These are phyloP conservation scores for Suillus hirtellus DNA, from an alignment of 768 basidiomycete genomes.

Conservation along the genomic window DNA sequence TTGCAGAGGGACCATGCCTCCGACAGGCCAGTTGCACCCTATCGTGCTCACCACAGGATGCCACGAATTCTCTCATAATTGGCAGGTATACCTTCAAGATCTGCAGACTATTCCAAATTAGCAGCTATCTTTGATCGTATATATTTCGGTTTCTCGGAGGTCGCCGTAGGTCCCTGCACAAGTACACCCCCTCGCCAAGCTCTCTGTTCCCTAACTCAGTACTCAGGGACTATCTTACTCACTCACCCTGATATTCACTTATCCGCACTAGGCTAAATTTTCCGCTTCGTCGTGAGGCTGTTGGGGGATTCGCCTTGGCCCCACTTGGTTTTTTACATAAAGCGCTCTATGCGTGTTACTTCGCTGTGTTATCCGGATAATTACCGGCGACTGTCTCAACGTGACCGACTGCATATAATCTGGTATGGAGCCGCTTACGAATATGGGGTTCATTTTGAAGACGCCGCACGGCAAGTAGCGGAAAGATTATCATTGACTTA, in stretches of 20 bases:
- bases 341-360: neutral
- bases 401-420: neutral
- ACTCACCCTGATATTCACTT: conserved; percentile 1
- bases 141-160: neutral
- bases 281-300: neutral
- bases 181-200: neutral
- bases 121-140: neutral
- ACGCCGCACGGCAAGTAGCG: neutral
- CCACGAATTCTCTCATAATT: neutral
- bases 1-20: neutral
- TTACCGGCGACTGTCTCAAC: conserved; percentile 6
- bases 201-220: conserved; percentile 1
- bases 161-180: neutral
- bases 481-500: neutral
- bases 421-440: neutral
- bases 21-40: too few species aligned
- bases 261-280: neutral
- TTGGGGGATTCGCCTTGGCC: neutral
- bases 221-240: conserved; percentile 3
- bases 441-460: neutral
- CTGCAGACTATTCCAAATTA: neutral
- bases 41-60: neutral
- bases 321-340: neutral
- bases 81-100: neutral
- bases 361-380: neutral